Base-by-base conservation (phyloP, 345 rosid genomes). In the Boechera retrofracta region DNA sequence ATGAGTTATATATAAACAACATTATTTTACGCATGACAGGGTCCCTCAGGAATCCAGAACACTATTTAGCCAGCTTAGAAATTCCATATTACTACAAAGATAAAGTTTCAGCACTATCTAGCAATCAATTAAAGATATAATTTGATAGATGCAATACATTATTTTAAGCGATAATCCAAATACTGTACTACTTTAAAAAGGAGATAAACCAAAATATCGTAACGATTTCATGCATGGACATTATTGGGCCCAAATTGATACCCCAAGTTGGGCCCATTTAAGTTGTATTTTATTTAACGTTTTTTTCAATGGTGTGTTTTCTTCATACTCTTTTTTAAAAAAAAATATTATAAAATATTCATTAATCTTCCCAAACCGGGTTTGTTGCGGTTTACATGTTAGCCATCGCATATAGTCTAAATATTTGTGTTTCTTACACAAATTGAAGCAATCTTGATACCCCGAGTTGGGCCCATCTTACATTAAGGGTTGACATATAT, bases 11-110 rank as follows among this genome's bases (percentile, higher is more conserved):
- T 38, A 62, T 9, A 39, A 44, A 44, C 49, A 13, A 44, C 16
- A 35, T 45, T 56, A 65, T 35, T 47, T 45, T 3, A 55, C 16
- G 49, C 29, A 8, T 56, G 21, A 64, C 5, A 48, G 16, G 78
- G 78, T 65, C 66, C 73, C 73, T n/a, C 13, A 54, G 10, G 45
- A 55, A 21, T 74, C 39, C 11, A 36, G 21, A 36, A 74, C 45
- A 75, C 67, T 67, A 12, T 67, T 75, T 47, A 36, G 67, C 78
- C 67, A 75, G 67, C 78, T 48, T 57, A 56, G 0, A 56, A 45
- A 74, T 65, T 75, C 67, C 52, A 66, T 35, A 21, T 59, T 57
- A 10, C 62, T 59, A 35, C 64, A 35, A 42, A 35, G 15, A 35
- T 10, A 59, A 59, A 59, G 64, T 59, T 16, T 16, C 15, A 59